A percentile compares a stretch with the other conserved stretches of the same genome.
Evolutionary conservation across 2,329 filamentous ascomycete genomes (phyloP).

Genomic region (Fusarium pseudocircinatum): DNA sequence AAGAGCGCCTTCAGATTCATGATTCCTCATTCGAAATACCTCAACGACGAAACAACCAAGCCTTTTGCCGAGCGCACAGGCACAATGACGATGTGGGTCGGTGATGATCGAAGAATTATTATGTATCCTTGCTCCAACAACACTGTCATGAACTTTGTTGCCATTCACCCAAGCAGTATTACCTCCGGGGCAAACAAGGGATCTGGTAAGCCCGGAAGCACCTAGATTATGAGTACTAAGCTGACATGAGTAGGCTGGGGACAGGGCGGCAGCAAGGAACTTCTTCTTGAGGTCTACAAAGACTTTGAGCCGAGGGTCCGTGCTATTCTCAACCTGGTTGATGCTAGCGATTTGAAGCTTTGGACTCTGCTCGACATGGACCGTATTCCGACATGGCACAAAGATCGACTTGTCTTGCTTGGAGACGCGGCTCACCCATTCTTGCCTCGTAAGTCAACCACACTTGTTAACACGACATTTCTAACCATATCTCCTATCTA

Average conservation of each 20-base stretch:
- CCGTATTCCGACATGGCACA: conserved; percentile 63
- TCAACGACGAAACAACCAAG: conserved; percentile 33
- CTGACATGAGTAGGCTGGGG: conserved; percentile 51
- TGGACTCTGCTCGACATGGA: conserved; percentile 73
- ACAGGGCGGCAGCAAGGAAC: conserved; percentile 47
- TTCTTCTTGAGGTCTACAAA: conserved; percentile 51
- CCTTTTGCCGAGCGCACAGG: conserved; percentile 20
- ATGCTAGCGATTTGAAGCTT: conserved; percentile 59
- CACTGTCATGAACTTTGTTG: conserved; percentile 58
- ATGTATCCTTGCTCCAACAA: conserved; percentile 60
- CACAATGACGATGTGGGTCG: conserved; percentile 51
- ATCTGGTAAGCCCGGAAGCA: background rate
- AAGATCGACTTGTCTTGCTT: conserved; percentile 64
- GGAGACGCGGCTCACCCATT: conserved; percentile 78
- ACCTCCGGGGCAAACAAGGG: conserved; percentile 2
- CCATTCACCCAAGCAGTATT: conserved; percentile 56
- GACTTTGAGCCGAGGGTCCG: conserved; percentile 55
- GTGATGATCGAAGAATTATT: conserved; percentile 54
- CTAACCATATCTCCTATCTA: background rate
- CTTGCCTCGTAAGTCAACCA: conserved; percentile 52
- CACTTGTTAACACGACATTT: rapidly evolving
- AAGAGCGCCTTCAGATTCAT: conserved; percentile 67
- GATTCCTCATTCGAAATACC: conserved; percentile 52
- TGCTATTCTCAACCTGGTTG: conserved; percentile 54
- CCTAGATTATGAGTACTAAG: rapidly evolving